A percentile compares a stretch with the other conserved stretches of the same genome.
These are phyloP conservation scores for Cyberlindnera bimundalis DNA, from an alignment of 805 yeast species.

Conservation along the genomic window DNA sequence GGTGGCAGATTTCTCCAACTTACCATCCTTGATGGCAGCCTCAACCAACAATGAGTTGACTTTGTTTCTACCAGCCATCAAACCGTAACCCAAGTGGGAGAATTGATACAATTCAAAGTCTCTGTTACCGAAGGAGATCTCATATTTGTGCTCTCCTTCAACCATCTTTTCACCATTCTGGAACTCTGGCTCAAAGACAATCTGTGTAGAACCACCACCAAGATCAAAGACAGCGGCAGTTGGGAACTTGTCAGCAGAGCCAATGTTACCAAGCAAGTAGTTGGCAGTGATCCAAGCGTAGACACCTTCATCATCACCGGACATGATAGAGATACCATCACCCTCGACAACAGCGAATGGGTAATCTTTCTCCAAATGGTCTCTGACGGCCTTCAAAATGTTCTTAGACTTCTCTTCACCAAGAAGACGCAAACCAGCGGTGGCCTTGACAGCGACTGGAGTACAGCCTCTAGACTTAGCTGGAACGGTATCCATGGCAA, in stretches of 20 bases:
- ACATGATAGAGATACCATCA: slow-evolving; percentile 90
- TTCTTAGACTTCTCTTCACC: slow-evolving; percentile 71
- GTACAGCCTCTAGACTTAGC: slow-evolving; percentile 69
- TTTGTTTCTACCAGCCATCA: slow-evolving; percentile 89
- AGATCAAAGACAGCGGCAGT: slow-evolving; percentile 97
- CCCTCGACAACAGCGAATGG: slow-evolving; percentile 91
- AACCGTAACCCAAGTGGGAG: slow-evolving; percentile 93
- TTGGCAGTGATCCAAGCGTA: slow-evolving; percentile 98
- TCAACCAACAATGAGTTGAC: slow-evolving; percentile 65
- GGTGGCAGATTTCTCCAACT: slow-evolving; percentile 36
- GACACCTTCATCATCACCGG: slow-evolving; percentile 96
- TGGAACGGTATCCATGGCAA: slow-evolving; percentile 79
- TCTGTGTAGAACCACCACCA: slow-evolving; percentile 98
- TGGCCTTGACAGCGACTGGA: slow-evolving; percentile 95
- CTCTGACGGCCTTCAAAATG: slow-evolving; percentile 73
- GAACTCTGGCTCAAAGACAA: slow-evolving; percentile 93
- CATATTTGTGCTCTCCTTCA: slow-evolving; percentile 87
- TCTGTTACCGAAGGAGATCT: slow-evolving; percentile 75
- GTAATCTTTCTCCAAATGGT: slow-evolving; percentile 70
- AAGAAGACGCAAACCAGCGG: slow-evolving; percentile 89
- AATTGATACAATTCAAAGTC: slow-evolving; percentile 83
- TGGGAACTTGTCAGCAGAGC: slow-evolving; percentile 62
- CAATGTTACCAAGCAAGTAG: slow-evolving; percentile 90
- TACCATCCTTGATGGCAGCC: slow-evolving; percentile 41
- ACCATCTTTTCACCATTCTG: slow-evolving; percentile 55